Evolutionary conservation across 352 stramenopile genomes (phyloP).

Genomic region (Pythium aquatile): DNA sequence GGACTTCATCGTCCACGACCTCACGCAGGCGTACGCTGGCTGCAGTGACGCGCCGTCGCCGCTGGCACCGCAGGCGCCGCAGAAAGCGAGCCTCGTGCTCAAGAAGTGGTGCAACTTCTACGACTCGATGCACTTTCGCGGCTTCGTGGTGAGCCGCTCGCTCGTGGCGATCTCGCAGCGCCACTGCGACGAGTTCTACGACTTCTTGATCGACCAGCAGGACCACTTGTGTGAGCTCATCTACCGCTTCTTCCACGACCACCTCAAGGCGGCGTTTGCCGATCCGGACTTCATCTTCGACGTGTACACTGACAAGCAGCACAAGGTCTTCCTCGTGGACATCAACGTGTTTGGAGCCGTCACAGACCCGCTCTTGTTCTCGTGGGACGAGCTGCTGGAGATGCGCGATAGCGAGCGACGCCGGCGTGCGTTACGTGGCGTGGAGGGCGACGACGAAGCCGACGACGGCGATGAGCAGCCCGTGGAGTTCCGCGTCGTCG

Average conservation of each 20-base stretch:
- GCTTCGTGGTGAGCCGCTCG: constrained; percentile 83
- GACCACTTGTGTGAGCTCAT: constrained; percentile 67
- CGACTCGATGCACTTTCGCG: constrained; percentile 95
- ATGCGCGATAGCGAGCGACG: constrained; percentile 27
- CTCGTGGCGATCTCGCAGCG: constrained; percentile 91
- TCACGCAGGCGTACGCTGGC: constrained; percentile 81
- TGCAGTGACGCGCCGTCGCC: constrained; percentile 29
- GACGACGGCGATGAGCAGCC: constrained; percentile 34
- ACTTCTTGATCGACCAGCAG: constrained; percentile 82
- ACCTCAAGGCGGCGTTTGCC: constrained; percentile 40
- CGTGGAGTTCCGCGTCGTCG: constrained; percentile 81
- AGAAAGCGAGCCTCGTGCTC: constrained; percentile 82
- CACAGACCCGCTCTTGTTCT: constrained; percentile 94
- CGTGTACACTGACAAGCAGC: constrained; percentile 93
- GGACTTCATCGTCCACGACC: constrained; percentile 90
- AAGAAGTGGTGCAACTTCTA: constrained; percentile 95
- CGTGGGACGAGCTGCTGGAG: constrained; percentile 83
- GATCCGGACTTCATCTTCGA: constrained; percentile 91
- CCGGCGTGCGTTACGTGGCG: constrained; percentile 8
- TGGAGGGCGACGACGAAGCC: constrained; percentile 7
- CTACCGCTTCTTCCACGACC: constrained; percentile 54
- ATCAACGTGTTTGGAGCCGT: constrained; percentile 93
- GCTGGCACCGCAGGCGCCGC: constrained; percentile 1
- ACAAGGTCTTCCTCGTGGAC: constrained; percentile 91
- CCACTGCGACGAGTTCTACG: constrained; percentile 90